Conservation (phyloP, 2,329 filamentous ascomycete genomes). For the Nothomitra cinnamomea region DNA sequence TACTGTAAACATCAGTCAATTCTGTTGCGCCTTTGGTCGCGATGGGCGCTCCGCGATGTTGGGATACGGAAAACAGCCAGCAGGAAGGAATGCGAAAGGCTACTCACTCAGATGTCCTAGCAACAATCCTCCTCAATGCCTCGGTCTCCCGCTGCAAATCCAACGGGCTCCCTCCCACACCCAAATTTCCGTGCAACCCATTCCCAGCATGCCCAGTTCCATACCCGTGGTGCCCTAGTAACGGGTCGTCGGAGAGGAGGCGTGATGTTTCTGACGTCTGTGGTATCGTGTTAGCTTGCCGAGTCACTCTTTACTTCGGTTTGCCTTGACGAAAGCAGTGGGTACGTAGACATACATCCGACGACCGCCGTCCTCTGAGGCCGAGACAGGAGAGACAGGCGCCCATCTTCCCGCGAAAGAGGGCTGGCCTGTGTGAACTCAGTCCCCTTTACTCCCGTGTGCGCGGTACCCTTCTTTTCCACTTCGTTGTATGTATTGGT, state of each 20-base stretch:
- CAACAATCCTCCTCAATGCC: constrained; percentile 45
- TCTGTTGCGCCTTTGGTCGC: neutral
- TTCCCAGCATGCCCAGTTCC: constrained; percentile 30
- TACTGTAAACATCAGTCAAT: neutral
- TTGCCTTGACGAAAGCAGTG: no score
- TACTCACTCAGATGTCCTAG: constrained; percentile 44
- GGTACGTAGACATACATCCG: constrained; percentile 40
- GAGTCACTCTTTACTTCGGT: neutral
- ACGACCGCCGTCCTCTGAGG: constrained; percentile 30
- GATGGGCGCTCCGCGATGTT: no score
- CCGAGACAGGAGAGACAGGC: constrained; percentile 45
- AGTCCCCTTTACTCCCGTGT: no score
- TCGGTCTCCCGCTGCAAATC: constrained; percentile 48
- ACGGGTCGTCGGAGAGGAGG: constrained; percentile 43
- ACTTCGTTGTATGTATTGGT: no score
- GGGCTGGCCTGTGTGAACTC: no score
- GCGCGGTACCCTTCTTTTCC: no score
- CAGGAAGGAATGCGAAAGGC: neutral
- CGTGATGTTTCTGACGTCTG: constrained; percentile 38
- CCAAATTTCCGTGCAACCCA: constrained; percentile 26
- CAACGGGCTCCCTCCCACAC: constrained; percentile 31
- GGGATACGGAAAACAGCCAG: no score
- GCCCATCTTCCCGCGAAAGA: constrained; percentile 29
- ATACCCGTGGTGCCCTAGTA: constrained; percentile 38
- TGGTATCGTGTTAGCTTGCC: neutral